Conservation (phyloP, 192 early-diverging fungal species). For the Backusella mclennaniae region DNA sequence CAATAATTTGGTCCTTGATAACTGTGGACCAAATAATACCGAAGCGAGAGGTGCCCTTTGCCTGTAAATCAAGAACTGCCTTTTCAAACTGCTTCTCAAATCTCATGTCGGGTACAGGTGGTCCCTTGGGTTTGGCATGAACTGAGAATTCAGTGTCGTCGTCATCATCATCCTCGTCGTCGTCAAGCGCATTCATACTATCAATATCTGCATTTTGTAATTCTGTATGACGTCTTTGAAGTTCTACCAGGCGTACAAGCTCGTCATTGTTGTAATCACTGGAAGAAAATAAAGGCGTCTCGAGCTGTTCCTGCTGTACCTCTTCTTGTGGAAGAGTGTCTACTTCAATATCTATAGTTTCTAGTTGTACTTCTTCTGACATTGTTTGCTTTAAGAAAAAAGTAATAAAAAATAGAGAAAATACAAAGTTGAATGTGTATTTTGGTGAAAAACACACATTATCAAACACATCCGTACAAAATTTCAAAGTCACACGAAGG, state of each 20-base stretch:
- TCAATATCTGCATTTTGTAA: conserved; percentile 8
- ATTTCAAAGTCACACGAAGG: neutral
- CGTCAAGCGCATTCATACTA: neutral
- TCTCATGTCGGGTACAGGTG: conserved; percentile 38
- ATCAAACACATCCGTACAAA: no score
- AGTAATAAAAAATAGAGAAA: neutral
- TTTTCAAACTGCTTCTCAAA: conserved; percentile 35
- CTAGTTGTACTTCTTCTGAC: neutral
- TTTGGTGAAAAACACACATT: neutral
- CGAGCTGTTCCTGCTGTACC: neutral
- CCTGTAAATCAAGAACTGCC: conserved; percentile 14
- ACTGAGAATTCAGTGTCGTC: conserved; percentile 13
- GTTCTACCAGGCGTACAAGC: conserved; percentile 8
- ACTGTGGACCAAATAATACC: conserved; percentile 31
- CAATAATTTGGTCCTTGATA: conserved; percentile 35
- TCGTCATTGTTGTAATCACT: conserved; percentile 13
- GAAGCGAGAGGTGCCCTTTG: neutral
- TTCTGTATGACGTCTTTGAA: conserved; percentile 12
- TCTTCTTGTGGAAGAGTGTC: neutral
- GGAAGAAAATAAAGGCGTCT: conserved; percentile 1
- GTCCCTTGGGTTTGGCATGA: neutral
- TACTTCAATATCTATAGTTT: neutral
- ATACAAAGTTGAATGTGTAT: neutral
- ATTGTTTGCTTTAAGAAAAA: neutral
- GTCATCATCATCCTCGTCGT: neutral